These are phyloP conservation scores for Colletotrichum simmondsii DNA, from an alignment of 2,329 filamentous ascomycete genomes.

Conservation along the genomic window DNA sequence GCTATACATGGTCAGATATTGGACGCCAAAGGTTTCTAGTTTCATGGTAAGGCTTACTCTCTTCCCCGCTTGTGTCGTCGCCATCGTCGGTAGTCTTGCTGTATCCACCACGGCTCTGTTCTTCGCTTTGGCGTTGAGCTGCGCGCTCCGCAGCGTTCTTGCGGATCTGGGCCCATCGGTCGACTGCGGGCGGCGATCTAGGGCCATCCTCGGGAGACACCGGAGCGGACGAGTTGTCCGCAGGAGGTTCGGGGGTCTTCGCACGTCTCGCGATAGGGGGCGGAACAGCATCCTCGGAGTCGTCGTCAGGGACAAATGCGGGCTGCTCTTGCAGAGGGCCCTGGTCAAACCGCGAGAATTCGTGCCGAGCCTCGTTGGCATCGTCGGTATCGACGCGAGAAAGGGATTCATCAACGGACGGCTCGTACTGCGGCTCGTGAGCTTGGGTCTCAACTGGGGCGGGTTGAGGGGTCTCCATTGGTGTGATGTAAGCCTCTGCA, in stretches of 20 bases:
- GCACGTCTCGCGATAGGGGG: constrained; percentile 62
- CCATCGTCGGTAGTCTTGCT: constrained; percentile 72
- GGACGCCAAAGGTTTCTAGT: neutral
- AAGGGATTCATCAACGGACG: constrained; percentile 57
- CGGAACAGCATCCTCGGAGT: constrained; percentile 59
- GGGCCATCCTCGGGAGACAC: constrained; percentile 42
- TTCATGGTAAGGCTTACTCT: constrained; percentile 73
- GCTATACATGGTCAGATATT: constrained; percentile 62
- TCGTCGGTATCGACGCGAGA: constrained; percentile 72
- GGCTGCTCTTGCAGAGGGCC: constrained; percentile 89
- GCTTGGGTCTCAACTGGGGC: constrained; percentile 29
- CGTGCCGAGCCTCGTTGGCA: constrained; percentile 66
- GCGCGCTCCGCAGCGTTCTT: constrained; percentile 92
- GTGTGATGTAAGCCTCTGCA: constrained; percentile 30
- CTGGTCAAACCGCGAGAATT: constrained; percentile 82
- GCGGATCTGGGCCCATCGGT: constrained; percentile 95
- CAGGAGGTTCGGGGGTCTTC: constrained; percentile 40
- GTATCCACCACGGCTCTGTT: constrained; percentile 68
- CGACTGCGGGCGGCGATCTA: constrained; percentile 61
- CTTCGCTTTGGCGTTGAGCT: constrained; percentile 72
- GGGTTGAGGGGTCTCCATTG: constrained; percentile 32
- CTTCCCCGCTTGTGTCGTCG: constrained; percentile 94
- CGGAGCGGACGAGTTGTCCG: constrained; percentile 39
- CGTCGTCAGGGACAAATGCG: constrained; percentile 77
- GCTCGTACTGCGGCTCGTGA: constrained; percentile 53